Conservation (phyloP, 2,329 filamentous ascomycete genomes). For the Aspergillus melleus region DNA sequence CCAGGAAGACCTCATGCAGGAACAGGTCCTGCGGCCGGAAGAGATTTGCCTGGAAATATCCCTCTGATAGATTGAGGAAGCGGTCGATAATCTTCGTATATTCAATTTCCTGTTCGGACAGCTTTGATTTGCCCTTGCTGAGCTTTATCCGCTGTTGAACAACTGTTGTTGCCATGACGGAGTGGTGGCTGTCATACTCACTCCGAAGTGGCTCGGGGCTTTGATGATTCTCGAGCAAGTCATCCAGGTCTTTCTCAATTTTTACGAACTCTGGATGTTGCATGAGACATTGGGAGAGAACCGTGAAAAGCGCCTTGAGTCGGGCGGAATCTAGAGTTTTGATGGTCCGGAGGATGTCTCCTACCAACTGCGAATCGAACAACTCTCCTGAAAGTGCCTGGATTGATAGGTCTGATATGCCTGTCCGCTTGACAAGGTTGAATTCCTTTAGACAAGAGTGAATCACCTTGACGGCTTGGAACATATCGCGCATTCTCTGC, state of each 20-base stretch:
- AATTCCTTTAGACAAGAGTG: constrained; percentile 29
- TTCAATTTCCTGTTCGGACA: constrained; percentile 54
- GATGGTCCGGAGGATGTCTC: constrained; percentile 53
- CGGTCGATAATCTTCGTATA: constrained; percentile 56
- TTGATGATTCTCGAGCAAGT: constrained; percentile 49
- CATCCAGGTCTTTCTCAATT: constrained; percentile 50
- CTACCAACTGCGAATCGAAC: constrained; percentile 50
- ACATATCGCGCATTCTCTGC: constrained; percentile 39
- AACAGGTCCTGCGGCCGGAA: constrained; percentile 52
- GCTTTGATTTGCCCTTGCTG: constrained; percentile 56
- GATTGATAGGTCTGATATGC: constrained; percentile 38
- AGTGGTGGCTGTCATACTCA: constrained; percentile 68
- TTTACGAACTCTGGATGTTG: constrained; percentile 39
- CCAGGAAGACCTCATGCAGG: constrained; percentile 59
- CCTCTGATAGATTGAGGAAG: constrained; percentile 47
- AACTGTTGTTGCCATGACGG: constrained; percentile 58
- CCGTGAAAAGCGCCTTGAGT: constrained; percentile 43
- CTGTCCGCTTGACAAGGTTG: constrained; percentile 30
- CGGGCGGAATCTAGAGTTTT: constrained; percentile 55
- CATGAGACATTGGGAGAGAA: constrained; percentile 35
- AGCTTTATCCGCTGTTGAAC: constrained; percentile 60
- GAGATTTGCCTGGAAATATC: constrained; percentile 48
- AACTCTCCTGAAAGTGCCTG: constrained; percentile 54
- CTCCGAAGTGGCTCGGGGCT: constrained; percentile 62
- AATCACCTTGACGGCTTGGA: constrained; percentile 32